phyloP scores from a whole-genome alignment of 176 grass and related monocot genomes.

The Carex littledalei region DNA sequence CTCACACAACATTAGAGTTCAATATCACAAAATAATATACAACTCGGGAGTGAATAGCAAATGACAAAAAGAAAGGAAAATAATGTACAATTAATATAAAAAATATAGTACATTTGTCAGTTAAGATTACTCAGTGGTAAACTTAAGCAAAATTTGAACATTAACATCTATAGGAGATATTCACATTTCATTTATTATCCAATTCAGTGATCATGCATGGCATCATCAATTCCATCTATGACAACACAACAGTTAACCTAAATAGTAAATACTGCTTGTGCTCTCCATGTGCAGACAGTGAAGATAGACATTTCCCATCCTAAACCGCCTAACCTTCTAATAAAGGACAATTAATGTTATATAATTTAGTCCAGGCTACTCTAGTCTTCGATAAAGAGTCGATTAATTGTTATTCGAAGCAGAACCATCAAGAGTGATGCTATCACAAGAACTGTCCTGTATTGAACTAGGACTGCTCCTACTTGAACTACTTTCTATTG shows the following conservation, averaged over 20 bases:
- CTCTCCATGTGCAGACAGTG: background rate
- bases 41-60: background rate
- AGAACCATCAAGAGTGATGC: slow-evolving; percentile 34
- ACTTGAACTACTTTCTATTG: slow-evolving; percentile 52
- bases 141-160: background rate
- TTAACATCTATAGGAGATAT: background rate
- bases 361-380: background rate
- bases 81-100: background rate
- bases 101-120: background rate
- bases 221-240: background rate
- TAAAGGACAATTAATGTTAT: background rate
- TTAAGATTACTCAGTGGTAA: background rate
- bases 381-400: background rate
- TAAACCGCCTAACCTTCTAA: background rate
- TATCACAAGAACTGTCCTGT: slow-evolving; percentile 42
- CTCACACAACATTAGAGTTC: too few species aligned
- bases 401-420: slow-evolving; percentile 26
- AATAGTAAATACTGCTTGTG: background rate
- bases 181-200: slow-evolving; percentile 11
- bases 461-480: slow-evolving; percentile 46
- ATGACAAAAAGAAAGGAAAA: background rate
- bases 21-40: too few species aligned
- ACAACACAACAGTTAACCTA: background rate
- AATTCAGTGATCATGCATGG: background rate
- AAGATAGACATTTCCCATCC: background rate